These are phyloP conservation scores for Phytophthora tentaculata DNA, from an alignment of 352 stramenopile species.

Conservation along the genomic window DNA sequence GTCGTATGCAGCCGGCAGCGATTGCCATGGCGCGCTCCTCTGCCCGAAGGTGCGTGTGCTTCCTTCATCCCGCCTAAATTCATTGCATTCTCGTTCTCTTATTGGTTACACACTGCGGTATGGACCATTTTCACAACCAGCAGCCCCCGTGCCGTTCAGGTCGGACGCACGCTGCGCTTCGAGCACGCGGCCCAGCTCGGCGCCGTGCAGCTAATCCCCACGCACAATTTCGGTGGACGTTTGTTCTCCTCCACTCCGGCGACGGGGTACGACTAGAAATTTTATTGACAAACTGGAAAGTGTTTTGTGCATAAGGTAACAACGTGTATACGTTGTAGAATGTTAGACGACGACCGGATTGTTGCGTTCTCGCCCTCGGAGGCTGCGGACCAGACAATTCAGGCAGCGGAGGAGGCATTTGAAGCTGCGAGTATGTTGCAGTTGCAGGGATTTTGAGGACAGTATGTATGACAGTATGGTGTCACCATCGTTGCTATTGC, in stretches of 20 bases:
- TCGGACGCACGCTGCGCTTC: slow-evolving; percentile 44
- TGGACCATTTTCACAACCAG: slow-evolving; percentile 17
- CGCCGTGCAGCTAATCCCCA: slow-evolving; percentile 56
- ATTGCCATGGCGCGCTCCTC: slow-evolving; percentile 38
- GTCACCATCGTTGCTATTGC: slow-evolving; percentile 4
- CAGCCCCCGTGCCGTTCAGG: slow-evolving; percentile 34
- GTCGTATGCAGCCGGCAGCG: slow-evolving; percentile 61
- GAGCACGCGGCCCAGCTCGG: slow-evolving; percentile 45
- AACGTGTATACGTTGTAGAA: slow-evolving; percentile 27
- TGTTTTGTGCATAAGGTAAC: not conserved
- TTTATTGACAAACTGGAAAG: not conserved
- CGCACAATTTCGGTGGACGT: slow-evolving; percentile 49
- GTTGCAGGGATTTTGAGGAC: slow-evolving; percentile 2
- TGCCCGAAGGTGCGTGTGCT: slow-evolving; percentile 29
- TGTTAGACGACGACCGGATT: slow-evolving; percentile 55
- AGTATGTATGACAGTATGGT: slow-evolving; percentile 9
- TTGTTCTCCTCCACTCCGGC: slow-evolving; percentile 68
- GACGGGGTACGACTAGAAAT: slow-evolving; percentile 41
- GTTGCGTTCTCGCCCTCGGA: slow-evolving; percentile 53
- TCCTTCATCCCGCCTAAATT: not conserved
- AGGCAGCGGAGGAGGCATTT: slow-evolving; percentile 47
- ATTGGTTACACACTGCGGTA: not conserved
- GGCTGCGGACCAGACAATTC: slow-evolving; percentile 46
- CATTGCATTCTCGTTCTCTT: not conserved
- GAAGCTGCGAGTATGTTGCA: slow-evolving; percentile 43